Base-by-base conservation (phyloP, 768 basidiomycete genomes). In the Mycena chlorophos region DNA sequence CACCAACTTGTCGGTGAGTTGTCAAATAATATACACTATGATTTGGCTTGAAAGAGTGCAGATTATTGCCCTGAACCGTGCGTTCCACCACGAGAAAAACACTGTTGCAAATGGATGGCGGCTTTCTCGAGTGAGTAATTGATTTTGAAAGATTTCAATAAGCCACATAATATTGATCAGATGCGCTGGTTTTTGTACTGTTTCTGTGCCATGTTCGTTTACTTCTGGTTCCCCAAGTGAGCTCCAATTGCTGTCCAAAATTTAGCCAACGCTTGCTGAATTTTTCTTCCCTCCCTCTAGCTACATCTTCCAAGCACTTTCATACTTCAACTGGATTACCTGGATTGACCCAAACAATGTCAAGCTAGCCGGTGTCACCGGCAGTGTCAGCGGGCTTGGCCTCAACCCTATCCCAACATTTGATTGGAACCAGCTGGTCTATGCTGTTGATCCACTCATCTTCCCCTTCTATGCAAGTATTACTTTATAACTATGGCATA, bases 1-100 rank as follows among this genome's bases (percentile, higher is more conserved):
- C 6, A 75, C 76, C 26, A 79, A 80, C 34, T 72, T 85, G 54
- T 79, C 82, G 19, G 57, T 58, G 28, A 14, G 52, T 34, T 10
- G 26, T 46, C 40, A 8, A 20, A 14, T 6, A 22, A 5, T 22
- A 22, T 14, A 42, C 22, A 42, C 14, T 8, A 42, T 37, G 34
- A n/a, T 37, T 37, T 10, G n/a, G 12, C 12, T 37, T 37, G 40
- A 19, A n/a, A 8, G 20, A 42, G 13, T 19, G 14, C 16, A 54
- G 57, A 58, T 47, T 12, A 14, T 4, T 26, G 16, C 37, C 13
- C 45, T 83, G 2, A 81, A 81, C 69, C 82, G 80, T 55, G 83
- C 82, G 0, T 73, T 84, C 19, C 82, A 84, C 63, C 68, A 71
- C 0, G 67, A 58, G 20, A 56, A 63, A 48, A 37, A 60, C 26